Evolutionary conservation across 306 rosid genomes (phyloP).

Genomic region (Glycine latifolia): DNA sequence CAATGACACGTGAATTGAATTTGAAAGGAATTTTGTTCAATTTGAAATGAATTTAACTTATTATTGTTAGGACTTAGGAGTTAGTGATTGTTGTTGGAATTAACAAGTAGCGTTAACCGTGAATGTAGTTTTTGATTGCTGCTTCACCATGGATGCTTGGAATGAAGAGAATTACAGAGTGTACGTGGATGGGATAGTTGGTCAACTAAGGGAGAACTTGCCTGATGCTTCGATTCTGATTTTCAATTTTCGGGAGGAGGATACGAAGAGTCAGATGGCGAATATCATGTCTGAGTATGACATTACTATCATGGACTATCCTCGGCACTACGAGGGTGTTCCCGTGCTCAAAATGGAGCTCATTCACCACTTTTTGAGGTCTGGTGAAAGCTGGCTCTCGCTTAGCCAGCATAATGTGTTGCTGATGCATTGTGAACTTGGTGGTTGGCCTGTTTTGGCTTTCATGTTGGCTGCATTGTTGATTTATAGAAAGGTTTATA

Average conservation of each 20-base stretch:
- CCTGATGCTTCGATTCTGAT: constrained; percentile 79
- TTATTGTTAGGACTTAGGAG: not conserved
- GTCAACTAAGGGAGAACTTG: constrained; percentile 68
- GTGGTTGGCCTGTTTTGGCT: constrained; percentile 95
- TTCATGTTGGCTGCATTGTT: constrained; percentile 90
- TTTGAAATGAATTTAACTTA: constrained; percentile 35
- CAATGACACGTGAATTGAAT: constrained; percentile 29
- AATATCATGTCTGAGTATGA: constrained; percentile 74
- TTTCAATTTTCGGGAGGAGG: constrained; percentile 82
- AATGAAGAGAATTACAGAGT: constrained; percentile 70
- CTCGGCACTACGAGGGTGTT: constrained; percentile 84
- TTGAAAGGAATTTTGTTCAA: not conserved
- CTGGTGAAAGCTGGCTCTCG: constrained; percentile 93
- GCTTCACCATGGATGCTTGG: constrained; percentile 87
- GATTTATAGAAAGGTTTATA: constrained; percentile 73
- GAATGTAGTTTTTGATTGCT: constrained; percentile 82
- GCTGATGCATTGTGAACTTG: constrained; percentile 92
- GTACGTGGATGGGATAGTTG: constrained; percentile 67
- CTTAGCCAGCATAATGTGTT: constrained; percentile 81
- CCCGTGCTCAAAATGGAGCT: constrained; percentile 86
- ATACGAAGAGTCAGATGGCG: constrained; percentile 61
- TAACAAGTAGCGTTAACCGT: constrained; percentile 2
- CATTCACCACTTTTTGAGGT: constrained; percentile 86
- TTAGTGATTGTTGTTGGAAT: constrained; percentile 37
- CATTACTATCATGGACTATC: constrained; percentile 94